Evolutionary conservation across 805 yeast species (phyloP), one percentile per base, ranked within the genome.

Genomic region (Saccharomycopsis synnaedendra): DNA sequence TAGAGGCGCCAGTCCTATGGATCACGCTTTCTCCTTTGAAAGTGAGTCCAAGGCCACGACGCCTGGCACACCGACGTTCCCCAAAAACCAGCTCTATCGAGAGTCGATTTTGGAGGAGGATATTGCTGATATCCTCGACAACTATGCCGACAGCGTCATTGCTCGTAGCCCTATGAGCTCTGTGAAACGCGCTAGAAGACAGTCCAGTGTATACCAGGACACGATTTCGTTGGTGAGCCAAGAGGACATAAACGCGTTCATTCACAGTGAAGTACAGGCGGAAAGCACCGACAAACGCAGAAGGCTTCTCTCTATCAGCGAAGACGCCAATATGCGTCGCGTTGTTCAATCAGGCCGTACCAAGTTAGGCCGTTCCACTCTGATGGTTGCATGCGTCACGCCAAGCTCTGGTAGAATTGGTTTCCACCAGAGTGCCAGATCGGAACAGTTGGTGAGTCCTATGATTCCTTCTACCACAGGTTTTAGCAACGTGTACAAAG

Each of bases 151-250:
- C 31, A 8, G 29, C 8, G 32, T 19, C 42, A 9, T 10, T 6
- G 9, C 9, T 9, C 19, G 43, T 27, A 30, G 11, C 3, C 32
- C 32, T 8, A 28, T 41, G 30, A 5, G n/a, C 11, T 34, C 36
- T 44, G 33, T n/a, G 36, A 34, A 34, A n/a, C 19, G 45, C 2
- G 42, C 43, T 5, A 38, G 46, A 39, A 43, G 50, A 32, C 50
- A 47, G 34, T 41, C 46, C 40, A 47, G 50, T 33, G 39, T 47
- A 7, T 47, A 47, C 43, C 11, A 37, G 5, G 50, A 47, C 42
- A 19, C 33, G 30, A 47, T 47, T 4, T 47, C 50, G 10, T 28
- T 47, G 4, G 34, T 47, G 32, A 38, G 39, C 33, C 40, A 43
- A 3, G 50, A 47, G 6, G 44, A 46, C 8, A n/a, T 9, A 9